These are phyloP conservation scores for Hydrangea macrophylla DNA, from an alignment of 148 eudicot species.

Conservation along the genomic window DNA sequence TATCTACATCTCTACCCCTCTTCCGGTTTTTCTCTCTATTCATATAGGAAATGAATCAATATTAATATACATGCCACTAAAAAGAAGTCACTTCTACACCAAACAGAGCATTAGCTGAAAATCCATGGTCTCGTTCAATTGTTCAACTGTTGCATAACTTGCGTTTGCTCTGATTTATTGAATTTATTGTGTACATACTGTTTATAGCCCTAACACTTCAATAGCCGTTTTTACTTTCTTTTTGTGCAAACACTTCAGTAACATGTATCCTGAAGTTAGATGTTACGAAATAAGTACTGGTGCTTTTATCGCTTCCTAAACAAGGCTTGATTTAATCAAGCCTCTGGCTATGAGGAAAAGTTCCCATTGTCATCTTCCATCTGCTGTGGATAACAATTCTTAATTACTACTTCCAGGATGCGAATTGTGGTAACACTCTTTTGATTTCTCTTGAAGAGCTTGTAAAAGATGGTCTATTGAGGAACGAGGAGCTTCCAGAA, in stretches of 20 bases:
- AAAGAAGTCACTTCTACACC: no score
- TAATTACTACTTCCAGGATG: conserved; percentile 52
- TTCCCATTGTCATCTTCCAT: neutral
- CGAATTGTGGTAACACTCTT: conserved; percentile 97
- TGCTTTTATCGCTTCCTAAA: neutral
- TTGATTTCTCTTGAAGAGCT: conserved; percentile 94
- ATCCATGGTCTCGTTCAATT: neutral
- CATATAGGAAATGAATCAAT: no score
- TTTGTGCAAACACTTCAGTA: neutral
- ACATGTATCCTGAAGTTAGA: neutral
- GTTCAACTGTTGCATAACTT: no score
- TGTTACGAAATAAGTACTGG: neutral
- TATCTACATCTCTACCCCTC: no score
- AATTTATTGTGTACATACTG: neutral
- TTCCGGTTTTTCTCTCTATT: no score
- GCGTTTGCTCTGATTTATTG: neutral
- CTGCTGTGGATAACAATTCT: conserved; percentile 2
- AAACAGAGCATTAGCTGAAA: no score
- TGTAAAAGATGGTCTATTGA: conserved; percentile 85
- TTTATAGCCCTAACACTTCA: conserved; percentile 2
- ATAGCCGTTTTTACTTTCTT: no score
- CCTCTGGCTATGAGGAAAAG: neutral
- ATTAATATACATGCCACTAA: no score
- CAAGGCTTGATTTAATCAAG: neutral
- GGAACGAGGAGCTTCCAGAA: conserved; percentile 73